phyloP scores from a whole-genome alignment of 495 filamentous ascomycete genomes.

The Penicillium ochrochloron region DNA sequence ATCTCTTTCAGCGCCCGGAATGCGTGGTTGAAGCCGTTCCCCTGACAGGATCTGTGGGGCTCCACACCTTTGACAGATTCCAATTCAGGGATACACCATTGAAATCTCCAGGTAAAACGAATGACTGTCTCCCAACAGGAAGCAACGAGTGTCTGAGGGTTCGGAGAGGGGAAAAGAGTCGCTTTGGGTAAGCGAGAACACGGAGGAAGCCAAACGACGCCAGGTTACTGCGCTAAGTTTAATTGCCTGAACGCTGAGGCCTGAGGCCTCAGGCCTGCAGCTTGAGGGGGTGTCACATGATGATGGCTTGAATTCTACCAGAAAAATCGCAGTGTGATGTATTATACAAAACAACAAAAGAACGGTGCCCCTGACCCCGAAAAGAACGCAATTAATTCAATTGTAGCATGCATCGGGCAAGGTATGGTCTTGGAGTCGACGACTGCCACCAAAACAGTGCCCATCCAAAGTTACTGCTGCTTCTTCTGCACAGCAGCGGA shows the following conservation, averaged over 20 bases:
- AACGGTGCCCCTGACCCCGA: constrained; percentile 20
- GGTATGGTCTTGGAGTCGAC: constrained; percentile 7
- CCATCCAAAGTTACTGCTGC: constrained; percentile 53
- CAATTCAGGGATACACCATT: constrained; percentile 9
- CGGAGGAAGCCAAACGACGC: constrained; percentile 26
- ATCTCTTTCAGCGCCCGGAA: background rate
- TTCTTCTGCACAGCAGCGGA: constrained; percentile 86
- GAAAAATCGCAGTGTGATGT: constrained; percentile 33
- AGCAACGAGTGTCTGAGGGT: constrained; percentile 17
- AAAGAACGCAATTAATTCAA: constrained; percentile 18
- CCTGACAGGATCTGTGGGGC: constrained; percentile 10
- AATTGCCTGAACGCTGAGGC: constrained; percentile 15
- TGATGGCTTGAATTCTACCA: constrained; percentile 29
- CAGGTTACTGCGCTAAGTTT: constrained; percentile 24
- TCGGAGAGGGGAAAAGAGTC: constrained; percentile 10
- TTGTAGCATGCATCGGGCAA: constrained; percentile 26
- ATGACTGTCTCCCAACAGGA: constrained; percentile 21
- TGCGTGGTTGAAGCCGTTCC: constrained; percentile 8
- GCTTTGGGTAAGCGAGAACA: constrained; percentile 26
- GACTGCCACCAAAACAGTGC: constrained; percentile 13
- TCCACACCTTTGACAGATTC: constrained; percentile 1
- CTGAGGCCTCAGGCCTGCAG: background rate
- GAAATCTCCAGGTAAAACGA: constrained; percentile 25
- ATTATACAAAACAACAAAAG: constrained; percentile 32
- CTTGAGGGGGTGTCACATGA: constrained; percentile 30